Percentiles rank a stretch among this genome's conserved stretches.
phyloP scores from a whole-genome alignment of 805 yeast genomes.

The Cephaloascus fragrans region DNA sequence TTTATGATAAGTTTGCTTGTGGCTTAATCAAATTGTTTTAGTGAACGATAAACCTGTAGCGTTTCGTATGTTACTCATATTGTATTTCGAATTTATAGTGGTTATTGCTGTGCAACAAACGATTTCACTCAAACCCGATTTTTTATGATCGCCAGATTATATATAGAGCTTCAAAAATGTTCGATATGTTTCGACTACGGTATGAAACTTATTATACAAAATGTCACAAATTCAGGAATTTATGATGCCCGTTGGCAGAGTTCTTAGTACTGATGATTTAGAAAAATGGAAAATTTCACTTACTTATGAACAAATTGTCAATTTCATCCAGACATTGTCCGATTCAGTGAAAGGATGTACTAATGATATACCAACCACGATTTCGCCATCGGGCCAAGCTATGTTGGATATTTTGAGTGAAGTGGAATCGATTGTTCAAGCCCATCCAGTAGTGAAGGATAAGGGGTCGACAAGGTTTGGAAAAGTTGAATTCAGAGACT shows the following conservation, averaged over 20 bases:
- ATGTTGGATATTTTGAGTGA: constrained; percentile 33
- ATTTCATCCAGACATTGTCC: constrained; percentile 29
- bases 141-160: too few species aligned
- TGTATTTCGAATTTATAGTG: too few species aligned
- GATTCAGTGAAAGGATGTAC: constrained; percentile 52
- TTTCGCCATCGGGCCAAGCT: constrained; percentile 19
- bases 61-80: too few species aligned
- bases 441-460: constrained; percentile 61
- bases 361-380: constrained; percentile 31
- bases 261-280: constrained; percentile 52
- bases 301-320: constrained; percentile 39
- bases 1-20: too few species aligned
- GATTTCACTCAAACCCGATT: too few species aligned
- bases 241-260: constrained; percentile 16
- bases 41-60: too few species aligned
- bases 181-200: too few species aligned
- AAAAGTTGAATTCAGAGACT: constrained; percentile 76
- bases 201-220: too few species aligned
- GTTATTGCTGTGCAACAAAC: too few species aligned
- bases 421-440: constrained; percentile 33
- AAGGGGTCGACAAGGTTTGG: constrained; percentile 74
- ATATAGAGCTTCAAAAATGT: too few species aligned
- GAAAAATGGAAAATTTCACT: constrained; percentile 44
- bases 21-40: too few species aligned
- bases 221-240: neutral